Percentiles rank a stretch among this genome's conserved stretches.
These are phyloP conservation scores for Ophiostoma australiae DNA, from an alignment of 2,329 filamentous ascomycete genomes.

Conservation along the genomic window DNA sequence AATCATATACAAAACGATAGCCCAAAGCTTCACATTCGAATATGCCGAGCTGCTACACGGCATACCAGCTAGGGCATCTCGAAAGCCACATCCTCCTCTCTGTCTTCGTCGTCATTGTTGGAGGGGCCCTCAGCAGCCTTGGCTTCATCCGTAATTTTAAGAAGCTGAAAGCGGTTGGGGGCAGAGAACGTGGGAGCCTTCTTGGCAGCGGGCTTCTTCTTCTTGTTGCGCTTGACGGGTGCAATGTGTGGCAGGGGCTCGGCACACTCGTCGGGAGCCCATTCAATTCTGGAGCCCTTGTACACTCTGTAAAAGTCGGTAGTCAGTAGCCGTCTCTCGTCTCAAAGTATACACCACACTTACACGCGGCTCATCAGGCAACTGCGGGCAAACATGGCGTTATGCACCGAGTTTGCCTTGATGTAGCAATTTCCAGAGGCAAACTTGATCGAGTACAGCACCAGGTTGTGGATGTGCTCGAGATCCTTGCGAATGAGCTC, in stretches of 20 bases:
- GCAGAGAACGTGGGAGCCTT: slow-evolving; percentile 36
- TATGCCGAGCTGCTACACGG: neutral
- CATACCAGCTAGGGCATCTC: neutral
- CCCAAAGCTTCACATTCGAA: neutral
- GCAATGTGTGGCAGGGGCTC: slow-evolving; percentile 44
- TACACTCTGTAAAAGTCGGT: slow-evolving; percentile 50
- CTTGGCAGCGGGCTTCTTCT: slow-evolving; percentile 33
- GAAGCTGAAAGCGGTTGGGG: slow-evolving; percentile 58
- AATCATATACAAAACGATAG: neutral
- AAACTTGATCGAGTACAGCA: slow-evolving; percentile 62
- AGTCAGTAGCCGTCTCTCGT: neutral
- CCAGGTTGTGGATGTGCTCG: slow-evolving; percentile 75
- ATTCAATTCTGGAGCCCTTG: slow-evolving; percentile 65
- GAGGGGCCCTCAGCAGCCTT: slow-evolving; percentile 24
- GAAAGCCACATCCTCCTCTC: neutral
- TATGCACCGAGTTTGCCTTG: slow-evolving; percentile 70
- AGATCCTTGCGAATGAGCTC: slow-evolving; percentile 64
- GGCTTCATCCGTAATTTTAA: slow-evolving; percentile 47
- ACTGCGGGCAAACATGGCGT: slow-evolving; percentile 67
- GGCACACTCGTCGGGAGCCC: slow-evolving; percentile 67
- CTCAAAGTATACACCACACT: slow-evolving; percentile 29
- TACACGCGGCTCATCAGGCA: slow-evolving; percentile 67
- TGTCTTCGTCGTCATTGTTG: slow-evolving; percentile 31
- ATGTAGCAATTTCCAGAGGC: slow-evolving; percentile 58
- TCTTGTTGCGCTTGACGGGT: slow-evolving; percentile 30